These are phyloP conservation scores for Trichophyton benhamiae DNA, from an alignment of 2,329 filamentous ascomycete species.

Conservation along the genomic window DNA sequence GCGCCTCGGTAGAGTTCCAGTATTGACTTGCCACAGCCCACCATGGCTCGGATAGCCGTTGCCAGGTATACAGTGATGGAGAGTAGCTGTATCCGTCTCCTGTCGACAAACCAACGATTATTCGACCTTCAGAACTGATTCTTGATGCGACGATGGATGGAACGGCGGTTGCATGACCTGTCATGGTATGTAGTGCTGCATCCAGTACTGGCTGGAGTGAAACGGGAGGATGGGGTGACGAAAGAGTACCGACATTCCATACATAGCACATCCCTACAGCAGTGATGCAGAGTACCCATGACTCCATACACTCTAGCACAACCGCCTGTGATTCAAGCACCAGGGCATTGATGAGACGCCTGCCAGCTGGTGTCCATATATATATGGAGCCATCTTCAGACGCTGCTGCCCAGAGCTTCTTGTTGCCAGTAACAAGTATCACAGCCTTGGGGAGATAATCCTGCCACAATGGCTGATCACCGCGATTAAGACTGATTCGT, in stretches of 20 bases:
- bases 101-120: constrained; percentile 84
- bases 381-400: constrained; percentile 88
- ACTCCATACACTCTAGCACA: constrained; percentile 78
- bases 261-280: constrained; percentile 82
- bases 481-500: constrained; percentile 67
- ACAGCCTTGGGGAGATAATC: constrained; percentile 81
- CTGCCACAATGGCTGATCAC: constrained; percentile 76
- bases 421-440: constrained; percentile 81
- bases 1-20: constrained; percentile 94
- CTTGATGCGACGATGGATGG: constrained; percentile 85
- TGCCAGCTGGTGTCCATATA: constrained; percentile 82
- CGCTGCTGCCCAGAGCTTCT: constrained; percentile 80
- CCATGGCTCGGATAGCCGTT: constrained; percentile 91
- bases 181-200: constrained; percentile 66
- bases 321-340: constrained; percentile 87
- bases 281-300: constrained; percentile 82
- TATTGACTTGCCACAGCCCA: constrained; percentile 97
- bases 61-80: constrained; percentile 76
- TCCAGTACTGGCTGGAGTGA: constrained; percentile 83
- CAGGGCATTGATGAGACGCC: constrained; percentile 71
- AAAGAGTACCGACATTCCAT: constrained; percentile 78
- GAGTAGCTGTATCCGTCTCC: constrained; percentile 91
- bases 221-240: constrained; percentile 76
- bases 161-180: constrained; percentile 62
- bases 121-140: constrained; percentile 72